Conservation (phyloP, 495 filamentous ascomycete genomes). For the Aspergillus campestris region DNA sequence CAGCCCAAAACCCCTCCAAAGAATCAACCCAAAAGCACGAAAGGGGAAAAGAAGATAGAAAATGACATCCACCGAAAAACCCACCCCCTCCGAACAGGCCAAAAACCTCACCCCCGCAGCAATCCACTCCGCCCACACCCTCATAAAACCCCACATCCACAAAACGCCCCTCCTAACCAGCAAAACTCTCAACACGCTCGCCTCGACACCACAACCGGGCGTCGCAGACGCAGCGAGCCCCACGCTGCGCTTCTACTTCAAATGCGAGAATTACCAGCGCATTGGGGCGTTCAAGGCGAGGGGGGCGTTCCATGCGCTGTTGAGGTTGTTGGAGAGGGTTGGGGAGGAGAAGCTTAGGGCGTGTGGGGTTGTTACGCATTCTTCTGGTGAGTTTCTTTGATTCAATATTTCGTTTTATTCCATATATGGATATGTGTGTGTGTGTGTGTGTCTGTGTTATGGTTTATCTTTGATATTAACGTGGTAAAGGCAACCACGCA, state of each 20-base stretch:
- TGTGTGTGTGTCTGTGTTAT: too few species aligned
- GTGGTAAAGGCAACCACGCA: constrained; percentile 73
- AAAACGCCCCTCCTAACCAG: constrained; percentile 75
- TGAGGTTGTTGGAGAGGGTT: constrained; percentile 57
- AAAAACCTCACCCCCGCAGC: constrained; percentile 60
- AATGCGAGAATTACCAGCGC: constrained; percentile 90
- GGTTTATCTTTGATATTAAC: neutral
- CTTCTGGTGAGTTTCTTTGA: constrained; percentile 51
- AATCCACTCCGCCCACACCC: constrained; percentile 57
- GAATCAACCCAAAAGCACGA: neutral
- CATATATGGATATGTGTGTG: neutral
- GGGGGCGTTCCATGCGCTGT: constrained; percentile 83
- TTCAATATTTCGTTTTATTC: neutral
- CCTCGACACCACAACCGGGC: constrained; percentile 58
- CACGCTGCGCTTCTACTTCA: constrained; percentile 75
- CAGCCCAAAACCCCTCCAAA: neutral
- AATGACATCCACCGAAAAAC: constrained; percentile 16
- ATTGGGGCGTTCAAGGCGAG: constrained; percentile 91
- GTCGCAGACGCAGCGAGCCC: constrained; percentile 53
- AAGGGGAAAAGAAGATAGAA: neutral
- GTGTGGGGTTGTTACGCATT: constrained; percentile 85
- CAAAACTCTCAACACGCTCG: constrained; percentile 60
- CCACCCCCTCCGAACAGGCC: too few species aligned
- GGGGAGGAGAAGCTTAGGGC: constrained; percentile 45
- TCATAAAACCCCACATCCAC: constrained; percentile 72